Conservation (phyloP, 305 asterid species). For the Fraxinus latifolia region DNA sequence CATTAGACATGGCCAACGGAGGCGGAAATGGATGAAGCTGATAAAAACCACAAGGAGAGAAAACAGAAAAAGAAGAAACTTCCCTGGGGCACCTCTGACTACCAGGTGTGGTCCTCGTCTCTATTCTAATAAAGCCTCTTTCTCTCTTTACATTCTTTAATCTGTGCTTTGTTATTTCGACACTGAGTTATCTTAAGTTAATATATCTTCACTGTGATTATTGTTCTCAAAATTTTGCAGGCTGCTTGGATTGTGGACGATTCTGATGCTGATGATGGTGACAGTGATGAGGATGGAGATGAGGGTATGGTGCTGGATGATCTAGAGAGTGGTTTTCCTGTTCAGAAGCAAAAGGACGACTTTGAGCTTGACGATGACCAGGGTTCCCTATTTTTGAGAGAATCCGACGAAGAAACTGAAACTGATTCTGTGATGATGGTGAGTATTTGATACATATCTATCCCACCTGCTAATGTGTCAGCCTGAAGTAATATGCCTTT, state of each 20-base stretch:
- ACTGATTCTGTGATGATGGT: constrained; percentile 77
- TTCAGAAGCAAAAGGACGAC: constrained; percentile 46
- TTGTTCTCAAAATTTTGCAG: constrained; percentile 41
- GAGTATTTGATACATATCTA: constrained; percentile 23
- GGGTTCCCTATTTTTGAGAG: constrained; percentile 58
- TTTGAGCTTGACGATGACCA: constrained; percentile 74
- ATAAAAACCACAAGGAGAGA: constrained; percentile 42
- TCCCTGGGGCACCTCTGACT: constrained; percentile 84
- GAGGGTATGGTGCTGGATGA: constrained; percentile 84
- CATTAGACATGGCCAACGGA: constrained; percentile 97
- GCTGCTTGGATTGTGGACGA: constrained; percentile 95
- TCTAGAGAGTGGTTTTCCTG: constrained; percentile 40
- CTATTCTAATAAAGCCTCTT: constrained; percentile 13
- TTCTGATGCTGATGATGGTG: constrained; percentile 61
- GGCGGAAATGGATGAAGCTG: constrained; percentile 95
- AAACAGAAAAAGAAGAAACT: constrained; percentile 59
- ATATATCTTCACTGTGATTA: constrained; percentile 1
- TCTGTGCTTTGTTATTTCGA: neutral
- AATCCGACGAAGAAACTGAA: constrained; percentile 78
- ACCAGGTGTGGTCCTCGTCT: constrained; percentile 55
- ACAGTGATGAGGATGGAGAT: constrained; percentile 59
- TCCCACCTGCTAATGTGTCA: neutral
- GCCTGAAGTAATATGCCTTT: neutral
- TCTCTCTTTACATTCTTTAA: neutral
- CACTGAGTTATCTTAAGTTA: neutral